Evolutionary conservation across 352 stramenopile species (phyloP), one percentile per base, ranked within the genome.

Genomic region (Phytophthora fragariae): DNA sequence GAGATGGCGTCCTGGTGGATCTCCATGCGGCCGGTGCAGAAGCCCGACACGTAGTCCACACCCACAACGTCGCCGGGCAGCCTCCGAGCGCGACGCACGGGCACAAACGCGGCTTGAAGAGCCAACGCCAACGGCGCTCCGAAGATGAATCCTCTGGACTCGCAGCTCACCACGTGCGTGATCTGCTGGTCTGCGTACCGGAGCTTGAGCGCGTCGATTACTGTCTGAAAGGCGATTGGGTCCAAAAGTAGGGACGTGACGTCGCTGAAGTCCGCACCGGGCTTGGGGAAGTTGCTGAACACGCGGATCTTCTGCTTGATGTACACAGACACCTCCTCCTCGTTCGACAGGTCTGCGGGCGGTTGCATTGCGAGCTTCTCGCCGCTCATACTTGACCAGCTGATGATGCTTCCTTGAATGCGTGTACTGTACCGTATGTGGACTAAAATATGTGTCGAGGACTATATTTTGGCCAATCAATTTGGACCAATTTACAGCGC

Each of bases 121-220:
- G 87, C 89, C 12, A 95, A 72, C 17, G 89, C 89, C 54, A 95
- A 66, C 33, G 89, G 89, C 11, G 89, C 81, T 0, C 87, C 89
- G 56, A 95, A 95, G 77, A 95, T 93, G 63, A 95, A 94, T 3
- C 89, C 87, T 57, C 89, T 80, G 37, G 87, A 89, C 65, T 95
- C 87, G 62, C 77, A 90, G 70, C 89, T 94, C 29, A 93, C 89
- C n/a, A 95, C 68, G 75, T 95, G 87, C 7, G 89, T 92, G 81
- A 95, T 86, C 39, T 75, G 46, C 61, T 90, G 58, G 71, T 64
- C 68, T 14, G 62, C 76, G 62, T 94, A 95, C 9, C 89, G 83
- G 33, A 81, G 65, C 47, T 70, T 77, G 29, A 95, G 83, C n/a
- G 87, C 86, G 60, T 94, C 83, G 58, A 95, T 91, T 33, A 72